phyloP scores from a whole-genome alignment of 108 stramenopile genomes.

The Fragilariopsis cylindrus region DNA sequence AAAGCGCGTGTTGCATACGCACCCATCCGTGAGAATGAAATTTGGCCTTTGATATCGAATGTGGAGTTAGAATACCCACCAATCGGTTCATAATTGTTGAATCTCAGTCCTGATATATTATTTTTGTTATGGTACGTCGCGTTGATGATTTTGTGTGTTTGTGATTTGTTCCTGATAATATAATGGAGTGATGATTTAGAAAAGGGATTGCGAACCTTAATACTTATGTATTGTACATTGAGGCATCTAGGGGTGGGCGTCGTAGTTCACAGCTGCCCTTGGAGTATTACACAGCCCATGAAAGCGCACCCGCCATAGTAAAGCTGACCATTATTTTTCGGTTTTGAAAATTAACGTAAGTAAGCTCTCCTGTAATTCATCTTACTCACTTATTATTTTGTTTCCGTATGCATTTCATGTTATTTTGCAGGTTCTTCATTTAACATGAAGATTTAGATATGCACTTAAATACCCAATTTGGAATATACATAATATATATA shows the following conservation, averaged over 20 bases:
- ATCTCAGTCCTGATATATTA: neutral
- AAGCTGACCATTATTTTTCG: constrained; percentile 11
- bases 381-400: too few species aligned
- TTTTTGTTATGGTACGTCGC: too few species aligned
- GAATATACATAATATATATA: too few species aligned
- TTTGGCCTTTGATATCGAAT: constrained; percentile 30
- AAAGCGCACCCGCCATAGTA: constrained; percentile 16
- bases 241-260: constrained; percentile 21
- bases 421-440: too few species aligned
- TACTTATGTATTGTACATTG: constrained; percentile 15
- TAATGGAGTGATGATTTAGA: constrained; percentile 8
- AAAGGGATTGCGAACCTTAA: constrained; percentile 9
- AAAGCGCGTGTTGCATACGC: constrained; percentile 30
- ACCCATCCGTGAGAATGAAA: constrained; percentile 19
- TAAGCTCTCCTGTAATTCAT: too few species aligned
- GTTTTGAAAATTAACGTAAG: neutral
- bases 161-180: neutral
- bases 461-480: too few species aligned
- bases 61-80: constrained; percentile 38
- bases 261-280: constrained; percentile 20
- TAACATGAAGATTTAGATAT: too few species aligned
- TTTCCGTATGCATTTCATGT: too few species aligned
- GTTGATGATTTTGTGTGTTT: too few species aligned
- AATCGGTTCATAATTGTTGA: constrained; percentile 11
- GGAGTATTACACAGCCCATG: constrained; percentile 20